These are phyloP conservation scores for Aspergillus sp. DNA, from an alignment of 2,329 filamentous ascomycete genomes.

Conservation along the genomic window DNA sequence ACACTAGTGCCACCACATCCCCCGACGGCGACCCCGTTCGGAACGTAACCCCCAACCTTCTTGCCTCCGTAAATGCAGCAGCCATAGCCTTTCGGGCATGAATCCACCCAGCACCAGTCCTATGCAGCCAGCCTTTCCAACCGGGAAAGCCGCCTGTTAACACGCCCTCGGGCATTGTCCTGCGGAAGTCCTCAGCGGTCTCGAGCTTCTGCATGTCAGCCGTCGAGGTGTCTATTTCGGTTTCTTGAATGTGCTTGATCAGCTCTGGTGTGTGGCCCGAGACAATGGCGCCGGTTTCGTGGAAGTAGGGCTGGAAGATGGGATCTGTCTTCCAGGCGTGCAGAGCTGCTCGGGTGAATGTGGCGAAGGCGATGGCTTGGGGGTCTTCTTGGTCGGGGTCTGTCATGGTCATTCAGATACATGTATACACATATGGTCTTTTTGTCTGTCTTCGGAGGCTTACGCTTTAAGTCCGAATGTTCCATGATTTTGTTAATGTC, in stretches of 20 bases:
- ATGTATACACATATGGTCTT: neutral
- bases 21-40: slow-evolving; percentile 35
- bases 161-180: slow-evolving; percentile 46
- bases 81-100: slow-evolving; percentile 44
- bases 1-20: slow-evolving; percentile 32
- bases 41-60: slow-evolving; percentile 41
- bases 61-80: slow-evolving; percentile 39
- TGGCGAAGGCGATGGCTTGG: slow-evolving; percentile 14
- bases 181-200: slow-evolving; percentile 40
- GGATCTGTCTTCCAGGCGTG: slow-evolving; percentile 39
- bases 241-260: slow-evolving; percentile 31
- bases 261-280: slow-evolving; percentile 36
- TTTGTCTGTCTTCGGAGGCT: slow-evolving; percentile 1
- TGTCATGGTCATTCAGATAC: slow-evolving; percentile 1
- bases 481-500: slow-evolving; percentile 44
- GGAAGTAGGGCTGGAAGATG: slow-evolving; percentile 40
- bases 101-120: slow-evolving; percentile 44
- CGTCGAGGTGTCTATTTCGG: slow-evolving; percentile 25
- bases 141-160: slow-evolving; percentile 43
- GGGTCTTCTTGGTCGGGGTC: slow-evolving; percentile 9
- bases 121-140: slow-evolving; percentile 43
- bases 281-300: slow-evolving; percentile 36
- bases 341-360: slow-evolving; percentile 21
- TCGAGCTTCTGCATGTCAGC: slow-evolving; percentile 29
- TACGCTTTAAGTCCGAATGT: slow-evolving; percentile 30